phyloP scores from a whole-genome alignment of 1,284 basidiomycete genomes.

The Trichosporon ovoides region DNA sequence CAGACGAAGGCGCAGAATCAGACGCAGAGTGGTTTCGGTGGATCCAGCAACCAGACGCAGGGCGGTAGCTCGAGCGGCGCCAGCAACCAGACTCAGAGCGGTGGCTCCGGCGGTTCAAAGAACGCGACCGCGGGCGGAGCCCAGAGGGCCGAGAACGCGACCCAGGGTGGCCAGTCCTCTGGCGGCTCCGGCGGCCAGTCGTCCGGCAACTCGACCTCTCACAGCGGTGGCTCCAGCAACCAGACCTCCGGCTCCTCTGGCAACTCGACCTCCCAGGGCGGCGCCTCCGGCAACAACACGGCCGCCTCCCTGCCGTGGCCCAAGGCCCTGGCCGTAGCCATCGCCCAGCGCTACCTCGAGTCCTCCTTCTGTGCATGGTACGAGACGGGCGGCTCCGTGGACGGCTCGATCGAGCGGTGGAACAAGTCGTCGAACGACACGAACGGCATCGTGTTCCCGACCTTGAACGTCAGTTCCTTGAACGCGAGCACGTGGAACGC shows the following conservation, averaged over 20 bases:
- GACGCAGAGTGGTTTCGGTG: neutral
- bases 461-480: slow-evolving; percentile 60
- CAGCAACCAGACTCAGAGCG: too few species aligned
- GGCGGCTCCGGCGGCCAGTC: neutral
- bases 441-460: slow-evolving; percentile 73
- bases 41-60: neutral
- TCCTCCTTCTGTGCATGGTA: slow-evolving; percentile 81
- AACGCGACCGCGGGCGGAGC: too few species aligned
- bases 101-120: neutral
- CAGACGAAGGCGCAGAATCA: too few species aligned
- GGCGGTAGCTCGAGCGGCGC: too few species aligned
- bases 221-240: neutral
- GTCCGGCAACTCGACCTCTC: neutral
- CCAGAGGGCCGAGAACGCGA: too few species aligned
- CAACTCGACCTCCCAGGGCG: neutral
- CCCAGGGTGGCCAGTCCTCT: too few species aligned
- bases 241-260: neutral
- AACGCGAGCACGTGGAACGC: slow-evolving; percentile 62
- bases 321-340: slow-evolving; percentile 60
- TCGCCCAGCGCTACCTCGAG: slow-evolving; percentile 61
- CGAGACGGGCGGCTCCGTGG: slow-evolving; percentile 70
- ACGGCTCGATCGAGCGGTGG: slow-evolving; percentile 58
- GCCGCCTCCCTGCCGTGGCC: slow-evolving; percentile 38
- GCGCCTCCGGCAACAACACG: slow-evolving; percentile 5
- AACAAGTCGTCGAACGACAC: slow-evolving; percentile 54